phyloP scores from a whole-genome alignment of 2,329 filamentous ascomycete genomes.

The Apiospora sp. region DNA sequence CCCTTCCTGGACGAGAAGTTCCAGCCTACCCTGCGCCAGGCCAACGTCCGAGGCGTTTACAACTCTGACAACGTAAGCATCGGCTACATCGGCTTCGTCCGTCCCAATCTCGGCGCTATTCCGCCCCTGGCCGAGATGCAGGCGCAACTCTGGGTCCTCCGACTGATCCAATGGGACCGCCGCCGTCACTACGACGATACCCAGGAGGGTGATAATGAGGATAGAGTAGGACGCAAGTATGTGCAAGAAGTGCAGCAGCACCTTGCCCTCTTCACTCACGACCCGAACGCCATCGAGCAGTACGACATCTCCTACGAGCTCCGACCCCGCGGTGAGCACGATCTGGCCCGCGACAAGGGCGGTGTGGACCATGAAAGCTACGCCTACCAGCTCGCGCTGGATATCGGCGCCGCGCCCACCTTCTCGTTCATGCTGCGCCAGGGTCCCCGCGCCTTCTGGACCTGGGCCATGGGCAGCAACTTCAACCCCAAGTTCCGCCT shows the following conservation, averaged over 20 bases:
- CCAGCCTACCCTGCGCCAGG: constrained; percentile 52
- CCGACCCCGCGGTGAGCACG: constrained; percentile 44
- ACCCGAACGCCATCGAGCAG: constrained; percentile 37
- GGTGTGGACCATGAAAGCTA: constrained; percentile 60
- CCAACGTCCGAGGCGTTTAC: constrained; percentile 63
- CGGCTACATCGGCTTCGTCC: constrained; percentile 57
- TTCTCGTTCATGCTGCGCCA: constrained; percentile 44
- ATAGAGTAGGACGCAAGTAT: background rate
- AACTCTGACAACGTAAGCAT: constrained; percentile 46
- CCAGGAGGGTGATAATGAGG: background rate
- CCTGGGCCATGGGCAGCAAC: constrained; percentile 58
- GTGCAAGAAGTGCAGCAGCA: constrained; percentile 24
- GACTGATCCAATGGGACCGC: constrained; percentile 43
- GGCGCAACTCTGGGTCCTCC: constrained; percentile 55
- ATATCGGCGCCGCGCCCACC: constrained; percentile 56
- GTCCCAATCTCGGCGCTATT: constrained; percentile 54
- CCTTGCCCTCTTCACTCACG: constrained; percentile 28
- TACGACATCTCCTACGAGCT: constrained; percentile 53
- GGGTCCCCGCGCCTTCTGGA: constrained; percentile 47
- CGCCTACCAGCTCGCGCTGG: constrained; percentile 57
- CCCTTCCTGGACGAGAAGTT: constrained; percentile 49
- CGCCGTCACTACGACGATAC: constrained; percentile 31
- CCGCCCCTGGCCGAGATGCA: constrained; percentile 58
- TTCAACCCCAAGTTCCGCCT: constrained; percentile 59
- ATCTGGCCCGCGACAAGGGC: constrained; percentile 45